Conservation (phyloP, 345 rosid genomes). For the Salix brachista region DNA sequence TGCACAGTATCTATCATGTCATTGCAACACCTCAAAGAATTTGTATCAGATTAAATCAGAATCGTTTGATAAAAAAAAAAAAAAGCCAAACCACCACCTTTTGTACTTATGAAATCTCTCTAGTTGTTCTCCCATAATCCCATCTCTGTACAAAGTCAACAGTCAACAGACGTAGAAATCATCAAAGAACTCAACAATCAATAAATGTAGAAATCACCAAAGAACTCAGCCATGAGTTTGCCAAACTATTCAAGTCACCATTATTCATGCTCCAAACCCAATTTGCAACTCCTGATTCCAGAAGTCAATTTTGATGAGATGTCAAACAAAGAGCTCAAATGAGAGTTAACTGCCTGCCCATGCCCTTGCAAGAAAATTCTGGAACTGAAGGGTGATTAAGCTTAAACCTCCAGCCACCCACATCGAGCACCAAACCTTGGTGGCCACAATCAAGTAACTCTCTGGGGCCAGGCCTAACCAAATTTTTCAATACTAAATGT, state of each 20-base stretch:
- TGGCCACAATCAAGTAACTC: conserved; percentile 61
- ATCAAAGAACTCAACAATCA: not conserved
- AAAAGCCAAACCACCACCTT: not conserved
- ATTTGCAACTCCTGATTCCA: conserved; percentile 60
- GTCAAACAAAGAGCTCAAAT: conserved; percentile 69
- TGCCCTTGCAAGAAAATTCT: conserved; percentile 94
- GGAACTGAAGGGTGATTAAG: conserved; percentile 84
- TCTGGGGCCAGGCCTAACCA: conserved; percentile 60
- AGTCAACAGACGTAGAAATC: too few relatives aligned
- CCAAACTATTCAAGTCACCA: conserved; percentile 68
- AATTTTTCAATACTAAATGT: conserved; percentile 22
- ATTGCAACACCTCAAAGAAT: not conserved
- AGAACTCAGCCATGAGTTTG: conserved; percentile 86
- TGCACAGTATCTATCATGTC: not conserved
- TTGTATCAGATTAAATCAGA: not conserved
- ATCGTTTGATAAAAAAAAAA: too few relatives aligned
- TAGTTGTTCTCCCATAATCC: not conserved
- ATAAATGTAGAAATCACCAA: conserved; percentile 34
- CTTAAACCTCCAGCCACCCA: conserved; percentile 76
- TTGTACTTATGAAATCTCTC: not conserved
- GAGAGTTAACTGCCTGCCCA: conserved; percentile 82
- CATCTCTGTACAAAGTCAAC: not conserved
- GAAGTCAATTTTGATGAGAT: conserved; percentile 68
- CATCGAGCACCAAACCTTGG: conserved; percentile 48
- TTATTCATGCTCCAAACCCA: conserved; percentile 76